Evolutionary conservation across 2,329 filamentous ascomycete species (phyloP), one percentile per base, ranked within the genome.

Genomic region (Talaromyces atroroseus): DNA sequence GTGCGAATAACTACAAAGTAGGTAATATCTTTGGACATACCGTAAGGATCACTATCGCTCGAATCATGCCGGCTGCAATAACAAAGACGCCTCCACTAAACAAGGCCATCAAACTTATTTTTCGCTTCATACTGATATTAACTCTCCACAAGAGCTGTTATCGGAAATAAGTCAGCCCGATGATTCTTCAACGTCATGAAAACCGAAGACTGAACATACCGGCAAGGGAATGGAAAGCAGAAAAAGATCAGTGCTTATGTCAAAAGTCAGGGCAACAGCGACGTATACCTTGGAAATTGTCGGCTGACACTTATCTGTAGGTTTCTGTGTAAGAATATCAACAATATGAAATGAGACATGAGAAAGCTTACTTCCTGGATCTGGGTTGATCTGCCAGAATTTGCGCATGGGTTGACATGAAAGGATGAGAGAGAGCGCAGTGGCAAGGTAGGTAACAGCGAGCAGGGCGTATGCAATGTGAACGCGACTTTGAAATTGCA

Each of bases 381-480:
- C 71, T 0, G 82, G 82, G 49, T 75, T 71, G 45, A 85, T 82
- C 63, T 84, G 81, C 81, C 82, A 85, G 63, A 80, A 79, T n/a
- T 72, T 73, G 36, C 70, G 62, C 50, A 84, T 76, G 0, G 81
- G 81, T 10, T 74, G 73, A 61, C 82, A 85, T n/a, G 75, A 74
- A 1, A 80, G 65, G 5, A 82, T 68, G 14, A 83, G 70, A 2
- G 76, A 75, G 29, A 81, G 65, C 11, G 78, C 66, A 1, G 76
- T 74, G 0, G 71, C 72, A 5, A 82, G 38, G 57, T 76, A 84
- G 2, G 78, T 81, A 8, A 66, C 63, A 2, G 68, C 68, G 11
- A 83, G 70, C 8, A 83, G 61, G 0, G 65, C 66, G 59, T 81
- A 82, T 6, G 78, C 80, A 29, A 81, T 62, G 49, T 74, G 74